Percentiles rank a stretch among this genome's conserved stretches.
Evolutionary conservation across 495 filamentous ascomycete genomes (phyloP).

Genomic region (Penicillium chermesinum): DNA sequence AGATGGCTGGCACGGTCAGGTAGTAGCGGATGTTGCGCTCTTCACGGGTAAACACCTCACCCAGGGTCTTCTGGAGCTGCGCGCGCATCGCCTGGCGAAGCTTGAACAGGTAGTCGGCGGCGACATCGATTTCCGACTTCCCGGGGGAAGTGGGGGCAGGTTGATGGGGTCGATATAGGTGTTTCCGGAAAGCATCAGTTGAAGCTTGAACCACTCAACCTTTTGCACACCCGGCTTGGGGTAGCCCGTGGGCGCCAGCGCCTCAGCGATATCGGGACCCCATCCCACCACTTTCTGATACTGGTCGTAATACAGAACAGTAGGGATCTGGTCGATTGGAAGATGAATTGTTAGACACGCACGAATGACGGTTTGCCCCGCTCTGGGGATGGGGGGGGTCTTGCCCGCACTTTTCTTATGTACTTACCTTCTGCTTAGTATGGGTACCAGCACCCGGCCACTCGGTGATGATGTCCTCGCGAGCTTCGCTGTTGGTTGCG

Average conservation of each 20-base stretch:
- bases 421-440: constrained; percentile 66
- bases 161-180: constrained; percentile 82
- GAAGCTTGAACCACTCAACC: constrained; percentile 81
- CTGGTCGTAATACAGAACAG: constrained; percentile 76
- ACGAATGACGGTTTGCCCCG: too few relatives aligned
- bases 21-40: constrained; percentile 76
- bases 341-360: not conserved
- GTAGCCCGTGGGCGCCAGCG: constrained; percentile 72
- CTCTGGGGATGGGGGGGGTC: too few relatives aligned
- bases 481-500: constrained; percentile 69
- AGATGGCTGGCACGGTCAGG: constrained; percentile 72
- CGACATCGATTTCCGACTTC: constrained; percentile 76
- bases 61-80: constrained; percentile 69
- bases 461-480: constrained; percentile 75
- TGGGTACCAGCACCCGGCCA: constrained; percentile 75
- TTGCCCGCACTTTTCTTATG: too few relatives aligned
- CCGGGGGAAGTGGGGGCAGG: constrained; percentile 68
- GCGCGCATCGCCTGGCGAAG: constrained; percentile 71
- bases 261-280: constrained; percentile 77
- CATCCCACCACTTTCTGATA: constrained; percentile 79
- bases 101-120: constrained; percentile 76
- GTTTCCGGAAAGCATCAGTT: constrained; percentile 75
- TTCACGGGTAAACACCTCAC: constrained; percentile 72
- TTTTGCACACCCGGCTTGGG: constrained; percentile 77
- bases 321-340: constrained; percentile 66